Base-by-base conservation (phyloP, 2,329 filamentous ascomycete genomes). In the Dactylellina parvicollis region DNA sequence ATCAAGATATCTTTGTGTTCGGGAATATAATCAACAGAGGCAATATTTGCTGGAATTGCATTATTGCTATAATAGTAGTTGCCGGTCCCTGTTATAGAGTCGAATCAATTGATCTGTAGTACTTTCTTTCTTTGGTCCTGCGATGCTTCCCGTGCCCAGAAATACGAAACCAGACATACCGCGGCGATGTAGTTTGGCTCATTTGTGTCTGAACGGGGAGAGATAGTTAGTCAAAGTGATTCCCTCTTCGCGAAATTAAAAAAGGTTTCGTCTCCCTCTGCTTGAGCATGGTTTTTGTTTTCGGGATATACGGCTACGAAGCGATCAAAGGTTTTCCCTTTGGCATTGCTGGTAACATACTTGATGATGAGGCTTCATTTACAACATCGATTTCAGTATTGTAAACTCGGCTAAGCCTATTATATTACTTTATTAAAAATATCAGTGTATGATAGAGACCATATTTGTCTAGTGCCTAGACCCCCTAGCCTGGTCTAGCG, bases 181-280 rank as follows among this genome's bases (percentile, higher is more conserved):
- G 86, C 80, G 2, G 90, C 87, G 67, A 88, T 85, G 79, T 93
- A 93, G 82, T 93, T 93, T 22, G 90, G 90, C 83, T 92, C 85
- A 0, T 86, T 89, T 0, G 90, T 89, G 77, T 92, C 90, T 1
- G 89, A 91, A n/a, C 36, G 90, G 81, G 20, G 84, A 89, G 69
- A 83, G 86, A 80, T 85, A 84, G 77, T 86, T 85, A 52, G 81
- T 83, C 28, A 92, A 82, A 2, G 83, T 85, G 75, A 91, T 86
- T 57, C 89, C 89, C 86, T 84, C 71, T 82, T 80, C 9, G 87
- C 86, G 18, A 90, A 81, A 81, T 81, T 87, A 44, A 81, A 79
- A 16, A 89, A 81, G 79, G 86, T 87, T 50, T 86, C 81, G 79
- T 92, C 89, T n/a, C 83, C 85, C 34, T 82, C 82, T 1, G 89